These are phyloP conservation scores for Aspergillus niger DNA, from an alignment of 2,329 filamentous ascomycete genomes.

Conservation along the genomic window DNA sequence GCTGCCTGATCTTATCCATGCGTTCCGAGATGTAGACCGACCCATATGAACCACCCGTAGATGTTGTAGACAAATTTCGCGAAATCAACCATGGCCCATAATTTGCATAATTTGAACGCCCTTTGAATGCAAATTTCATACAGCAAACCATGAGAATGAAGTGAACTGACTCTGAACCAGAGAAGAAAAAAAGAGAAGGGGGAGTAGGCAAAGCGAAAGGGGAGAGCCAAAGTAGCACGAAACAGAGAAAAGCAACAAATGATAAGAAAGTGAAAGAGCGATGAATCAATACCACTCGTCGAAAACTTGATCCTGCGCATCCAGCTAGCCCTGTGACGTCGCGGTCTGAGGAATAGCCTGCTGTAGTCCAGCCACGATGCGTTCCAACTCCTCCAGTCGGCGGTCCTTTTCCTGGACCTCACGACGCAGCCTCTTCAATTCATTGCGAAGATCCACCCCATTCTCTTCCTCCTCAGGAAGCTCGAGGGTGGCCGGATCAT, in stretches of 20 bases:
- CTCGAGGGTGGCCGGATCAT: conserved; percentile 22
- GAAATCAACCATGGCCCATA: conserved; percentile 19
- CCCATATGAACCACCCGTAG: conserved; percentile 26
- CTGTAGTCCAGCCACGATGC: conserved; percentile 40
- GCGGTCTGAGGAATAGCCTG: conserved; percentile 38
- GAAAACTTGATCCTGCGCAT: neutral
- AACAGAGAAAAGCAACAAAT: conserved; percentile 1
- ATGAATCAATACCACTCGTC: neutral
- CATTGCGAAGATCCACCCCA: conserved; percentile 55
- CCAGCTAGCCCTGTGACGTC: conserved; percentile 20
- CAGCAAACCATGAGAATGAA: conserved; percentile 13
- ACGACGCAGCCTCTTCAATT: conserved; percentile 66
- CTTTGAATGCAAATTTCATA: conserved; percentile 33
- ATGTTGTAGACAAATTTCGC: conserved; percentile 14
- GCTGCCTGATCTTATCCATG: conserved; percentile 22
- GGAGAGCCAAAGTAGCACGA: conserved; percentile 1
- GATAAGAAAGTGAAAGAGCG: neutral
- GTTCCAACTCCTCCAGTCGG: conserved; percentile 46
- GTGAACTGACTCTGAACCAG: conserved; percentile 8
- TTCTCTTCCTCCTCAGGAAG: conserved; percentile 46
- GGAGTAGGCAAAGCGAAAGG: neutral
- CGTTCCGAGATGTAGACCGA: conserved; percentile 28
- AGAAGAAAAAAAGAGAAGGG: conserved; percentile 15
- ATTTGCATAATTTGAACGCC: conserved; percentile 32
- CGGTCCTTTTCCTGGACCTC: conserved; percentile 62